Base-by-base conservation (phyloP, 306 rosid species). In the Clitoria ternatea region DNA sequence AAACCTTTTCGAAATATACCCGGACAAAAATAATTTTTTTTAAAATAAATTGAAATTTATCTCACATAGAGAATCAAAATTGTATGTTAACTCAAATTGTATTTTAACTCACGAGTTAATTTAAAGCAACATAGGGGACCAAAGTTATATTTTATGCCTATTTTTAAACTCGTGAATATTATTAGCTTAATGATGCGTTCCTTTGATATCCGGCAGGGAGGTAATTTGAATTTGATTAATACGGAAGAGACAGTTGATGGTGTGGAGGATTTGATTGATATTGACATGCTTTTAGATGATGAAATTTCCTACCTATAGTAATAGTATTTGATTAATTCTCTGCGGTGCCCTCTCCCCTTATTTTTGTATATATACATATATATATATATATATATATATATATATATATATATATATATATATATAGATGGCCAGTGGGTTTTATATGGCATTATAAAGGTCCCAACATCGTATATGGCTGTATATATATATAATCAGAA, bases 211-310 rank as follows among this genome's bases (percentile, higher is more conserved):
- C 32, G 48, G 60, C 88, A 89, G 93, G 90, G 40, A 42, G 19
- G 70, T 66, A 63, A 48, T 74, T 61, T 52, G 79, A 75, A 54
- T 65, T 45, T 63, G 75, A 68, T 71, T 35, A 81, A 59, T 79
- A 59, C 91, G 15, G 97, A 85, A 74, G 89, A 85, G 75, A 77
- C 85, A 2, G 83, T 44, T 7, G 84, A 82, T 65, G 90, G 70
- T 43, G 76, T 84, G 39, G 96, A 81, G 64, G 93, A 89, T 73
- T 80, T 89, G 75, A 73, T 89, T 70, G 90, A 89, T 52, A 78
- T 89, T 36, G 93, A 89, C 68, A 70, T 81, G 54, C 84, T 89
- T 43, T 77, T 87, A 73, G 91, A 85, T 24, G 96, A 91, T 44
- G 90, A 83, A 75, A 79, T 71, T 84, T 84, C 79, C 72, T 87